These are phyloP conservation scores for Xylaria sp. DNA, from an alignment of 2,329 filamentous ascomycete species.

Conservation along the genomic window DNA sequence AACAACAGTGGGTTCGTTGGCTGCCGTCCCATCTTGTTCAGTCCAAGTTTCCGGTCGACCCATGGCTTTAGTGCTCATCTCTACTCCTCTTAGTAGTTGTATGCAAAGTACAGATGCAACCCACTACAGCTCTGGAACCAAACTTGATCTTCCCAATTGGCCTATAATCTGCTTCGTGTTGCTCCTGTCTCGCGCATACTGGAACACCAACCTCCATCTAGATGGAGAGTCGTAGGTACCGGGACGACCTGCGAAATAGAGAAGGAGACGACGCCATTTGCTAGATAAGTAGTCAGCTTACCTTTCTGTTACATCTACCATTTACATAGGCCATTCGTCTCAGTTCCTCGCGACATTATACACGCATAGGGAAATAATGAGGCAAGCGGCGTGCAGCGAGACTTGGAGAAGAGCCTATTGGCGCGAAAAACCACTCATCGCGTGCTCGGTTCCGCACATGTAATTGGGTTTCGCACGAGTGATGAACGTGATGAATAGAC, in stretches of 20 bases:
- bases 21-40: not conserved
- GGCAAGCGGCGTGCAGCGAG: constrained; percentile 26
- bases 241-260: constrained; percentile 21
- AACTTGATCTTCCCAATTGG: constrained; percentile 31
- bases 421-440: constrained; percentile 32
- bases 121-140: constrained; percentile 30
- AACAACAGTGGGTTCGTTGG: constrained; percentile 1
- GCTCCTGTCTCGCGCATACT: constrained; percentile 25
- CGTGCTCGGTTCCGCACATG: constrained; percentile 27
- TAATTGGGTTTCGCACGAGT: constrained; percentile 29
- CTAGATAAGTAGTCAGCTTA: constrained; percentile 20
- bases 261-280: constrained; percentile 8
- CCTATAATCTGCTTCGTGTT: constrained; percentile 31
- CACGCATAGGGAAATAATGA: constrained; percentile 20
- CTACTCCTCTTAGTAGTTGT: not conserved
- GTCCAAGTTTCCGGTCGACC: constrained; percentile 20
- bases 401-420: constrained; percentile 25
- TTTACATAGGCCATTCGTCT: not conserved
- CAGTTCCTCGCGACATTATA: constrained; percentile 18
- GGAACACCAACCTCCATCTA: constrained; percentile 25
- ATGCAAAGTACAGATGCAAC: constrained; percentile 18
- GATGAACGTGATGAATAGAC: constrained; percentile 24
- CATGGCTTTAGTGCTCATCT: constrained; percentile 21
- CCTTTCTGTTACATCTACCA: constrained; percentile 15
- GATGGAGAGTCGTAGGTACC: not conserved